phyloP scores from a whole-genome alignment of 768 basidiomycete genomes.

The Tubosaeta sp. region DNA sequence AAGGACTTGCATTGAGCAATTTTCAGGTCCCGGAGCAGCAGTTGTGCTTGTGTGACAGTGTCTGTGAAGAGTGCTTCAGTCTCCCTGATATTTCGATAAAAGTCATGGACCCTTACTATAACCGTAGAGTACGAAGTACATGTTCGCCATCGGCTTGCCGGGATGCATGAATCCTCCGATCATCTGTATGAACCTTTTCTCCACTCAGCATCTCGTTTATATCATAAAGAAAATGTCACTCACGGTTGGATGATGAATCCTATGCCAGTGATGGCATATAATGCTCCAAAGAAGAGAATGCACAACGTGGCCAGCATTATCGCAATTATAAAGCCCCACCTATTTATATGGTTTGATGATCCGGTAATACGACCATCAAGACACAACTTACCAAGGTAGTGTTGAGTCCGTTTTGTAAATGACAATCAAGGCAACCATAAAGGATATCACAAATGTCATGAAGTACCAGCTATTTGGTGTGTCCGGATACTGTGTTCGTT shows the following conservation, averaged over 20 bases:
- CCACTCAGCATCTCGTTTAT: neutral
- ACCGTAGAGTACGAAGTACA: conserved; percentile 42
- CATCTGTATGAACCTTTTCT: conserved; percentile 33
- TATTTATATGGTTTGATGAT: neutral
- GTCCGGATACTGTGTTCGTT: conserved; percentile 30
- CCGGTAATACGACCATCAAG: neutral
- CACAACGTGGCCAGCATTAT: conserved; percentile 49
- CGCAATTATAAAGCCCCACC: conserved; percentile 49
- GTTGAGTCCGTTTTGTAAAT: conserved; percentile 51
- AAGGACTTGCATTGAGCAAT: conserved; percentile 25
- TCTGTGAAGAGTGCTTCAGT: conserved; percentile 34
- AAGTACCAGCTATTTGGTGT: conserved; percentile 35
- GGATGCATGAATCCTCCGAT: conserved; percentile 34
- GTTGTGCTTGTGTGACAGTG: conserved; percentile 45
- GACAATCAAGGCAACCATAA: conserved; percentile 51
- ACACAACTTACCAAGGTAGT: conserved; percentile 43
- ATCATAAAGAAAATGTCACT: conserved; percentile 4
- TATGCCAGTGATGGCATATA: conserved; percentile 47
- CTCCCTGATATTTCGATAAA: conserved; percentile 39
- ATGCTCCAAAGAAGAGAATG: conserved; percentile 51
- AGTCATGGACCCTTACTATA: conserved; percentile 34
- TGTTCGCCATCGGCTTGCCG: conserved; percentile 42
- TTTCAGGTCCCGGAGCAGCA: conserved; percentile 56
- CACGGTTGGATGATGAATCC: conserved; percentile 23
- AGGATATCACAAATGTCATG: conserved; percentile 20